Percentiles rank a stretch among this genome's conserved stretches.
phyloP scores from a whole-genome alignment of 176 grass and related monocot genomes.

The Paspalum notatum region DNA sequence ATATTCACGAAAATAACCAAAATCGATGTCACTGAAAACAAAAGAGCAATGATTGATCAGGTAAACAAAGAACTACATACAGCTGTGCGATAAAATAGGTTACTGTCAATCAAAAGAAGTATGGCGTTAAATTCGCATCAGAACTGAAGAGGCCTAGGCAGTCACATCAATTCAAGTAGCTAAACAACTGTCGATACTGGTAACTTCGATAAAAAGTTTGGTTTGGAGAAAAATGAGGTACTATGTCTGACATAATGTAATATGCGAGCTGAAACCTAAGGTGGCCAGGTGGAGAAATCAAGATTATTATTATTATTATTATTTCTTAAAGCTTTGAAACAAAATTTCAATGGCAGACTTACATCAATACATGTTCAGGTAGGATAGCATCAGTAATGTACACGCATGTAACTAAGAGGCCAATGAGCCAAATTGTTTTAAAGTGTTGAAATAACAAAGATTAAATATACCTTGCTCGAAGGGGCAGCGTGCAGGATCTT shows the following conservation, averaged over 20 bases:
- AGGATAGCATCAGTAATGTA: constrained; percentile 10
- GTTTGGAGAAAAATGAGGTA: background rate
- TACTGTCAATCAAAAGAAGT: constrained; percentile 5
- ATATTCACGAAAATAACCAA: constrained; percentile 91
- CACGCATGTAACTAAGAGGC: constrained; percentile 1
- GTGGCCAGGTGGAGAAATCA: constrained; percentile 10
- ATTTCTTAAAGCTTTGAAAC: background rate
- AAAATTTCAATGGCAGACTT: background rate
- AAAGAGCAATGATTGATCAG: constrained; percentile 41
- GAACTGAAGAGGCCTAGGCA: background rate
- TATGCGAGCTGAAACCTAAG: background rate
- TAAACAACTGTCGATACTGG: background rate
- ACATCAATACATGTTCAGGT: constrained; percentile 16
- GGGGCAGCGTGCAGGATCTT: constrained; percentile 95
- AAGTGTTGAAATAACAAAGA: constrained; percentile 29
- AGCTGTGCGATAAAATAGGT: constrained; percentile 17
- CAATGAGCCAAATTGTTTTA: constrained; percentile 1
- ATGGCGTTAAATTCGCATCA: background rate
- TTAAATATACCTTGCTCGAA: constrained; percentile 86
- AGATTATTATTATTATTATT: constrained; percentile 17
- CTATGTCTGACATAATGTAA: background rate
- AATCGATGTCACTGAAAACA: constrained; percentile 93
- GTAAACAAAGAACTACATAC: constrained; percentile 10
- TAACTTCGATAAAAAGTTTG: constrained; percentile 16
- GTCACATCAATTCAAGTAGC: background rate